Percentiles rank a stretch among this genome's conserved stretches.
Conservation (phyloP, 306 rosid species). For the Argentina anserina region DNA sequence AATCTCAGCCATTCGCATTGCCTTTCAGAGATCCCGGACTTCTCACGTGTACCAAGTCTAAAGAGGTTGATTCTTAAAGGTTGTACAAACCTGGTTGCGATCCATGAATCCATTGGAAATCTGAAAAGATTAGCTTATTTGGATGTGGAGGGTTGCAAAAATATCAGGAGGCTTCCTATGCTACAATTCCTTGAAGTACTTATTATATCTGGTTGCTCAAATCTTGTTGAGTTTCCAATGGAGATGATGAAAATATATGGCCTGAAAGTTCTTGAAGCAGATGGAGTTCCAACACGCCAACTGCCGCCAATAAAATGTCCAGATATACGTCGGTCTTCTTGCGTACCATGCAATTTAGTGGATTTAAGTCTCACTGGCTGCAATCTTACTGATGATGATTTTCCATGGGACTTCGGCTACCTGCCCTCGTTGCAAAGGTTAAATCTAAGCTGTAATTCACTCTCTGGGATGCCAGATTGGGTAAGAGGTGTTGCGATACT, state of each 20-base stretch:
- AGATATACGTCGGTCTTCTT: neutral
- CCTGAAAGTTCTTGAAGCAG: neutral
- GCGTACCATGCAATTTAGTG: neutral
- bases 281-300: neutral
- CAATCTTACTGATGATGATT: neutral
- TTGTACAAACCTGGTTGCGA: neutral
- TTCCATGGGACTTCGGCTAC: neutral
- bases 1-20: constrained; percentile 19
- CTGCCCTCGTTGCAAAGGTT: neutral
- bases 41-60: neutral
- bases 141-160: constrained; percentile 11
- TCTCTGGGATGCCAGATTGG: neutral
- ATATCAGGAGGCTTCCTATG: neutral
- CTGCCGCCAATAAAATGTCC: no score
- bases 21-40: neutral
- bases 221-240: neutral
- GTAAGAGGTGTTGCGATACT: neutral
- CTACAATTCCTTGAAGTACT: neutral
- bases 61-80: constrained; percentile 6
- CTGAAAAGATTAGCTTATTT: neutral
- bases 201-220: constrained; percentile 5
- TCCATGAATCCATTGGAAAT: constrained; percentile 12
- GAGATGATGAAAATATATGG: neutral
- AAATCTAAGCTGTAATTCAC: neutral
- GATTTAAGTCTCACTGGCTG: neutral